Evolutionary conservation across 345 rosid species (phyloP).

Genomic region (Murraya paniculata): DNA sequence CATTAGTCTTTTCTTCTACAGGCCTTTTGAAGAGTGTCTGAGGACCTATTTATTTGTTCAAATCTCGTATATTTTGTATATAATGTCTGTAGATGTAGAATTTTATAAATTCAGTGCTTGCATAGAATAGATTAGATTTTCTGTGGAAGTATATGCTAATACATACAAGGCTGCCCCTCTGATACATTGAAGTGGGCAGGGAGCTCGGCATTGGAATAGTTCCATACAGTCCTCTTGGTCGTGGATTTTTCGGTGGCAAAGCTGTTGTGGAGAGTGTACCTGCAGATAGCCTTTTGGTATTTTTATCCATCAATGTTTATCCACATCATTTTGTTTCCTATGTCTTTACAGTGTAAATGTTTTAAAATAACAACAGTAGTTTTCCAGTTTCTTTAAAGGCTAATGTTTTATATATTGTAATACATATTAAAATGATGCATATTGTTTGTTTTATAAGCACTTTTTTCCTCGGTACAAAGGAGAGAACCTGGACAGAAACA

Average conservation of each 20-base stretch:
- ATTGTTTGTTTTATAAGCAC: slow-evolving; percentile 22
- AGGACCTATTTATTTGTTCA: no score
- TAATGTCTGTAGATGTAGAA: no score
- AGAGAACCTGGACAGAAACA: slow-evolving; percentile 51
- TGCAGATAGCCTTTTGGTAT: slow-evolving; percentile 18
- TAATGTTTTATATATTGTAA: background rate
- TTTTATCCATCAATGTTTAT: background rate
- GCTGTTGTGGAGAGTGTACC: slow-evolving; percentile 16
- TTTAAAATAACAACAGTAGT: background rate
- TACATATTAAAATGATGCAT: background rate
- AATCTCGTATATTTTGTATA: no score
- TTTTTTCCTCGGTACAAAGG: slow-evolving; percentile 37
- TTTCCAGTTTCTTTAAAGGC: background rate
- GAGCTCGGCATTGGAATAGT: slow-evolving; percentile 27
- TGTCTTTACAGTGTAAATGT: background rate
- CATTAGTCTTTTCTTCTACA: background rate
- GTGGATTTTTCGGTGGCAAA: slow-evolving; percentile 27
- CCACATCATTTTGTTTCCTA: background rate
- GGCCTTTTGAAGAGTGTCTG: background rate
- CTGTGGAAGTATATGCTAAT: background rate
- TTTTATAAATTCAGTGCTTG: no score
- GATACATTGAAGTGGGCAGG: background rate
- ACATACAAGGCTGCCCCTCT: background rate
- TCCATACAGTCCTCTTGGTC: slow-evolving; percentile 25
- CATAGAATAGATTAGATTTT: no score